Percentiles rank a stretch among this genome's conserved stretches.
phyloP scores from a whole-genome alignment of 345 rosid genomes.

The Syzygium oleosum region DNA sequence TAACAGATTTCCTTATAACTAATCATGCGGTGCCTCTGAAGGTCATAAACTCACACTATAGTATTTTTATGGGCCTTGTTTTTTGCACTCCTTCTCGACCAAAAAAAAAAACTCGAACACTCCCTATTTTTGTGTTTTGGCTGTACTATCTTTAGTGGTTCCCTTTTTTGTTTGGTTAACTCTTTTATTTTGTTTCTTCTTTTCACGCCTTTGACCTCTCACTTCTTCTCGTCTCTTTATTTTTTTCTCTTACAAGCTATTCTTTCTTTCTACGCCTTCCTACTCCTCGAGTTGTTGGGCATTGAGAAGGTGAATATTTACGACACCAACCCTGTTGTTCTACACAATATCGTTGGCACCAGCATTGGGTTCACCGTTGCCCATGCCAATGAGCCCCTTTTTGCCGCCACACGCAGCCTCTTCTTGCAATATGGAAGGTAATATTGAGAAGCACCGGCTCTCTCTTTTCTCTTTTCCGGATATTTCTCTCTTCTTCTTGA shows the following conservation, averaged over 20 bases:
- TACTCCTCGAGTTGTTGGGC: constrained; percentile 53
- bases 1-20: too few species aligned
- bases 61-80: too few species aligned
- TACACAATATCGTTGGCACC: constrained; percentile 52
- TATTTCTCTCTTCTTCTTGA: neutral
- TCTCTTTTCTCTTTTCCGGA: neutral
- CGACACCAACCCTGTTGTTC: constrained; percentile 68
- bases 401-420: constrained; percentile 39
- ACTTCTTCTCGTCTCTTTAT: neutral
- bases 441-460: neutral
- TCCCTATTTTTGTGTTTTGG: neutral
- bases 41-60: neutral
- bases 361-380: constrained; percentile 69
- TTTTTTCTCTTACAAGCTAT: neutral
- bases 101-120: too few species aligned
- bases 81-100: neutral
- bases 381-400: constrained; percentile 58
- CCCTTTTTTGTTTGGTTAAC: neutral
- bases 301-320: constrained; percentile 53
- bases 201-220: neutral
- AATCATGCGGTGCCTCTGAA: neutral
- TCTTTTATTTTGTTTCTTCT: neutral
- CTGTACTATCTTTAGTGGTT: too few species aligned
- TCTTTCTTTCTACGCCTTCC: neutral
- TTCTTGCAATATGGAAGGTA: neutral